A percentile compares a stretch with the other conserved stretches of the same genome.
These are phyloP conservation scores for Penicillium sclerotigenum DNA, from an alignment of 2,329 filamentous ascomycete genomes.

Conservation along the genomic window DNA sequence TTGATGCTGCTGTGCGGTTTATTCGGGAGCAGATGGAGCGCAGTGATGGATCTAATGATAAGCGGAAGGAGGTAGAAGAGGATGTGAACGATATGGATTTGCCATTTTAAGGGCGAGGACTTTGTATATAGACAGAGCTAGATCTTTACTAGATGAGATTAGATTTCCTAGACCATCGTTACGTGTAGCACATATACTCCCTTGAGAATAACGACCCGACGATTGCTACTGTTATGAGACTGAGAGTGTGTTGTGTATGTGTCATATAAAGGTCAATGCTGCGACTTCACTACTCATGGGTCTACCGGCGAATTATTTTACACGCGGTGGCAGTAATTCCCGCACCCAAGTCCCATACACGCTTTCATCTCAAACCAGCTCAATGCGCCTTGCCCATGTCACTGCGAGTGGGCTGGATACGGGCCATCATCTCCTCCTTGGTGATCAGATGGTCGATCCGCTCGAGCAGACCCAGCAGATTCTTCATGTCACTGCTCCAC, in stretches of 20 bases:
- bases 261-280: conserved; percentile 7
- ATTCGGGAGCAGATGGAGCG: conserved; percentile 54
- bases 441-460: conserved; percentile 97
- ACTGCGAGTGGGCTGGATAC: conserved; percentile 67
- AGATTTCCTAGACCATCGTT: conserved; percentile 1
- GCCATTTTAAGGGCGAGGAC: conserved; percentile 49
- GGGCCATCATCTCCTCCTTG: conserved; percentile 99
- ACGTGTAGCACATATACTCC: neutral
- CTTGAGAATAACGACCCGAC: neutral
- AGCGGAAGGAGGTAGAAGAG: conserved; percentile 43
- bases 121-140: conserved; percentile 10
- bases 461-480: conserved; percentile 76
- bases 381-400: conserved; percentile 41
- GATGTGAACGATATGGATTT: conserved; percentile 66
- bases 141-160: conserved; percentile 8
- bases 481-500: conserved; percentile 99
- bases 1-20: conserved; percentile 71
- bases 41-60: conserved; percentile 11
- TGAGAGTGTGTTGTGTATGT: neutral
- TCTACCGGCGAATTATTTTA: conserved; percentile 34
- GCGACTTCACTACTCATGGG: conserved; percentile 12
- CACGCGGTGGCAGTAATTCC: conserved; percentile 22
- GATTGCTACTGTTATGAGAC: neutral
- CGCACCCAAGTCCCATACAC: conserved; percentile 6
- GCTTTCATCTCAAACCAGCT: conserved; percentile 7